Evolutionary conservation across 2,329 filamentous ascomycete genomes (phyloP).

Genomic region (Penicillium sp.): DNA sequence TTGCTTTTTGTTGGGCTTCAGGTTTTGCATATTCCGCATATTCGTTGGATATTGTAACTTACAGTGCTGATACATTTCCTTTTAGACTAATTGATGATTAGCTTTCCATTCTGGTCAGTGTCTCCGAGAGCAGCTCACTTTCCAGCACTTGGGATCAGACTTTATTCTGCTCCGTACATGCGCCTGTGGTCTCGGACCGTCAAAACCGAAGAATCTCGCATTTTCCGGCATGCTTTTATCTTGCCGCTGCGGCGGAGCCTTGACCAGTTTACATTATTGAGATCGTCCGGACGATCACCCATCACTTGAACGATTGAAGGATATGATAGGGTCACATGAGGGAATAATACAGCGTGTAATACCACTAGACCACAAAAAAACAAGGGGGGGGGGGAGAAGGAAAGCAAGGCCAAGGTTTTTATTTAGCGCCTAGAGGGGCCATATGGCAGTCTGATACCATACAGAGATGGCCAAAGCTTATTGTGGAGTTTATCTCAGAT

Average conservation of each 20-base stretch:
- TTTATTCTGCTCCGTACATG: background rate
- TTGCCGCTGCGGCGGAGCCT: background rate
- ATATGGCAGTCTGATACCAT: too few species aligned
- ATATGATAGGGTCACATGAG: constrained; percentile 1
- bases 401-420: too few species aligned
- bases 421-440: too few species aligned
- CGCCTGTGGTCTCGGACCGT: background rate
- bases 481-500: constrained; percentile 10
- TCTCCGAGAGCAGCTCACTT: background rate
- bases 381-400: too few species aligned
- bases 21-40: background rate
- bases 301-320: background rate
- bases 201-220: background rate
- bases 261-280: constrained; percentile 12
- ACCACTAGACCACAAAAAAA: too few species aligned
- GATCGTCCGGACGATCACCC: constrained; percentile 17
- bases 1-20: constrained; percentile 11
- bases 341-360: too few species aligned
- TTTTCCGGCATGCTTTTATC: background rate
- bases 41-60: background rate
- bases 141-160: background rate
- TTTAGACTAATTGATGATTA: background rate
- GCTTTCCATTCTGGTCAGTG: background rate
- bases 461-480: constrained; percentile 8
- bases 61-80: background rate